Conservation (phyloP, 2,329 filamentous ascomycete genomes). For the Trichothecium roseum region DNA sequence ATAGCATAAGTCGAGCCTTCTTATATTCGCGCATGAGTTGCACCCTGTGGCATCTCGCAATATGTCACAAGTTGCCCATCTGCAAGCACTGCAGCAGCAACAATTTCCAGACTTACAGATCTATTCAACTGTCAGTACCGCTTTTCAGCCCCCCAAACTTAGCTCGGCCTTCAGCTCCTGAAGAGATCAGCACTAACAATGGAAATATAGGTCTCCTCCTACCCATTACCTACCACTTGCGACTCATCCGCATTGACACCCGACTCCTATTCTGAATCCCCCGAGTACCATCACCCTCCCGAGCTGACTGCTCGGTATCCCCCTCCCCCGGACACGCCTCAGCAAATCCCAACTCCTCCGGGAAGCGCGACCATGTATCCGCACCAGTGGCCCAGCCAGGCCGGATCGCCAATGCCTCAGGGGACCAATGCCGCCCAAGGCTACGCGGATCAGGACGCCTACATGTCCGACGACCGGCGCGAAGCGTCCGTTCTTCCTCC, state of each 20-base stretch:
- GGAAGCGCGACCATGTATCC: conserved; percentile 23
- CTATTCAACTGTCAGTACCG: too few species aligned
- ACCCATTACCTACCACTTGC: too few species aligned
- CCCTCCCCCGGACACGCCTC: conserved; percentile 12
- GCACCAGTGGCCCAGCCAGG: conserved; percentile 28
- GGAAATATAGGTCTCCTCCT: too few species aligned
- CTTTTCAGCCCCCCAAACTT: too few species aligned
- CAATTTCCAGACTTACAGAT: too few species aligned
- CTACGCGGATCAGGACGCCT: conserved; percentile 16
- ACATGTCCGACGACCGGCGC: conserved; percentile 22
- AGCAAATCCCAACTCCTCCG: conserved; percentile 35
- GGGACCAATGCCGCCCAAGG: conserved; percentile 24
- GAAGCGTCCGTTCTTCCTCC: conserved; percentile 24
- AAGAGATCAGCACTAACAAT: too few species aligned
- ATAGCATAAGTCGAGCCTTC: too few species aligned
- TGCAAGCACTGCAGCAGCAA: too few species aligned
- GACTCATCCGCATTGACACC: conserved; percentile 1
- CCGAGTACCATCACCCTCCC: neutral
- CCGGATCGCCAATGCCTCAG: conserved; percentile 32
- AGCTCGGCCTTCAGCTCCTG: too few species aligned
- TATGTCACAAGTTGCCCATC: too few species aligned
- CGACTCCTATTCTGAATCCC: conserved; percentile 1
- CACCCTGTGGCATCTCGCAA: too few species aligned
- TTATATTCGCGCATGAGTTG: too few species aligned
- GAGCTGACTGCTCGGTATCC: conserved; percentile 1